Evolutionary conservation across 2,329 filamentous ascomycete genomes (phyloP).

Genomic region (Diaporthe sp.): DNA sequence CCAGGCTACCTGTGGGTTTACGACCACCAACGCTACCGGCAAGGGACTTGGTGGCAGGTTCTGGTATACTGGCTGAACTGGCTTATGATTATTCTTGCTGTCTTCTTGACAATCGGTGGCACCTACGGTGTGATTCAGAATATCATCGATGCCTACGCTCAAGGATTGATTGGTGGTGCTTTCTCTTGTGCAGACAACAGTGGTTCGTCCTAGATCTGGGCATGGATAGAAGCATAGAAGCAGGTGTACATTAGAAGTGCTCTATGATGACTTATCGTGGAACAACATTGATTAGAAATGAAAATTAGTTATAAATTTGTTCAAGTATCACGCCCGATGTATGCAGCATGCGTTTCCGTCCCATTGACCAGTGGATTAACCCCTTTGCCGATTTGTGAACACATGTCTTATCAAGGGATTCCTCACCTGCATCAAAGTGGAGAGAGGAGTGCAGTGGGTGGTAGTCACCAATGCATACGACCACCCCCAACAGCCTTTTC

Average conservation of each 20-base stretch:
- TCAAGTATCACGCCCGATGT: too few species aligned
- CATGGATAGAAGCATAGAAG: not conserved
- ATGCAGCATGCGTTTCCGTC: too few species aligned
- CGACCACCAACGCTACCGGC: slow-evolving; percentile 32
- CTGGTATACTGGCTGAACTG: slow-evolving; percentile 33
- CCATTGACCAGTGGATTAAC: too few species aligned
- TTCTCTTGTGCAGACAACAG: slow-evolving; percentile 39
- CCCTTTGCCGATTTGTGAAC: too few species aligned
- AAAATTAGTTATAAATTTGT: not conserved
- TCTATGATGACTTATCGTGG: not conserved
- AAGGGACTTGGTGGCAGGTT: slow-evolving; percentile 8
- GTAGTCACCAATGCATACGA: not conserved
- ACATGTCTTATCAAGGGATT: too few species aligned
- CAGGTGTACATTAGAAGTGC: not conserved
- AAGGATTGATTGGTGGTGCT: slow-evolving; percentile 34
- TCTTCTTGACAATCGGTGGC: slow-evolving; percentile 38
- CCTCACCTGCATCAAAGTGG: not conserved
- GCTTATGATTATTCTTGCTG: slow-evolving; percentile 33
- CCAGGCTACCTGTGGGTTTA: slow-evolving; percentile 35
- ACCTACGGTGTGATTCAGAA: slow-evolving; percentile 37
- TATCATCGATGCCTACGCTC: slow-evolving; percentile 37
- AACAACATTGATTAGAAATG: not conserved
- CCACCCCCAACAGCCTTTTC: not conserved
- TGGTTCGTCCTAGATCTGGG: slow-evolving; percentile 5
- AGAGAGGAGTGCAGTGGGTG: not conserved